Base-by-base conservation (phyloP, 1,139 yeast species). In the Hansenula lynferdii region DNA sequence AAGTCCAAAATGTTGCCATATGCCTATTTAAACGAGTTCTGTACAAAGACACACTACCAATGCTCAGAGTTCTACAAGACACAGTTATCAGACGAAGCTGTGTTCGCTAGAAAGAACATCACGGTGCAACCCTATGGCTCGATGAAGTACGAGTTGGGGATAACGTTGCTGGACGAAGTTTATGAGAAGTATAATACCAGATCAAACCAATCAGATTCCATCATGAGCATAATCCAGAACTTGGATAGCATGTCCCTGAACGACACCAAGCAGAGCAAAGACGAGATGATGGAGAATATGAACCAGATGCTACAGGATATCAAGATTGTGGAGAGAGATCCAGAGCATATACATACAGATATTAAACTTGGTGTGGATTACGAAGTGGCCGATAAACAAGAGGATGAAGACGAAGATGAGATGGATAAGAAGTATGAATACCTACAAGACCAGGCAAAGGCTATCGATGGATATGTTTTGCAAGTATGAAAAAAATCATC, bases 11-110 rank as follows among this genome's bases (percentile, higher is more conserved):
- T 80, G 36, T 62, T 85, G 35, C 94, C 96, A 8, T 77, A 82
- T 45, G 79, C 87, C 2, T 89, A 83, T 61, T 69, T 80, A 36
- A 72, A 81, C 19, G 76, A 77, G 42, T 90, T 71, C 58, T 90
- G 97, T 60, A 75, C 83, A 47, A 81, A 82, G 50, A 76, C 75
- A 31, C 97, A 92, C 58, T 87, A 79, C 57, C 92, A 87, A 58
- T 80, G 94, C 28, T 80, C 94, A 7, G 73, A 77, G 44, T 87
- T 90, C 57, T 89, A 75, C 58, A 69, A 75, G 40, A 75, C 81
- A 29, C 97, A 90, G 58, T 65, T 90, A 26, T 72, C 82, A 8
- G 67, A 67, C 27, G 95, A 86, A 50, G 86, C 95, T 0, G 51
- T 87, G 4, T 85, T 85, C 58, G 73, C 85, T 22, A 64, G 97